A percentile compares a stretch with the other conserved stretches of the same genome.
Evolutionary conservation across 1,139 yeast species (phyloP).

Genomic region (Geotrichum candidum): DNA sequence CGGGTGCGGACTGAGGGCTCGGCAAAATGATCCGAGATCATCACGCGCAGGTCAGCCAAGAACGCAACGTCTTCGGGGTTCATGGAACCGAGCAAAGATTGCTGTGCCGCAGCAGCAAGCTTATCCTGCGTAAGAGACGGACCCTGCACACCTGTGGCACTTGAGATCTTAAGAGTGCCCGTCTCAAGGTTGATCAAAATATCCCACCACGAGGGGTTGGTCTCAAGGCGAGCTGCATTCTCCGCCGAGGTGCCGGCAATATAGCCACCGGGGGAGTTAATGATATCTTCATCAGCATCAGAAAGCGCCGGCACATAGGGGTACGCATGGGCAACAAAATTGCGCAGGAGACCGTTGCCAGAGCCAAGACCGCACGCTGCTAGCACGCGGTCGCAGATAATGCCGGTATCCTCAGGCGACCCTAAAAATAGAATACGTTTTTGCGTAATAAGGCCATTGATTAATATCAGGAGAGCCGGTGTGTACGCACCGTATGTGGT

Average conservation of each 20-base stretch:
- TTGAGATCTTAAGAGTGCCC: slow-evolving; percentile 40
- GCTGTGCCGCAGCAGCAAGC: slow-evolving; percentile 14
- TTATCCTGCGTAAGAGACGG: slow-evolving; percentile 5
- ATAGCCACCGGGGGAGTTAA: slow-evolving; percentile 34
- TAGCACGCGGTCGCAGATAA: slow-evolving; percentile 50
- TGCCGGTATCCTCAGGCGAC: slow-evolving; percentile 49
- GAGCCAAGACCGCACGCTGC: slow-evolving; percentile 50
- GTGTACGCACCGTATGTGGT: slow-evolving; percentile 52
- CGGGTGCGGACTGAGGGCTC: slow-evolving; percentile 33
- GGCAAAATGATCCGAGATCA: slow-evolving; percentile 33
- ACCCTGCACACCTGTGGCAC: slow-evolving; percentile 24
- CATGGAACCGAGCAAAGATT: slow-evolving; percentile 15
- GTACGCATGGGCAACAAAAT: slow-evolving; percentile 45
- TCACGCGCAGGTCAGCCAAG: slow-evolving; percentile 31
- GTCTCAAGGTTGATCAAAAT: slow-evolving; percentile 51
- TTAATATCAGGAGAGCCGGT: slow-evolving; percentile 52
- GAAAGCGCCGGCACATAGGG: slow-evolving; percentile 56
- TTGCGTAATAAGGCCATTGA: slow-evolving; percentile 55
- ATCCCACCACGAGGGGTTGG: slow-evolving; percentile 57
- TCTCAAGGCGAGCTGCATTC: slow-evolving; percentile 59
- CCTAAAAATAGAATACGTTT: slow-evolving; percentile 51
- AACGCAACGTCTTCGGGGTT: slow-evolving; percentile 30
- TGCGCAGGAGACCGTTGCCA: slow-evolving; percentile 51
- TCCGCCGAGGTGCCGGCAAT: slow-evolving; percentile 50
- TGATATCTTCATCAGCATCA: slow-evolving; percentile 23